A percentile compares a stretch with the other conserved stretches of the same genome.
Evolutionary conservation across 148 eudicot species (phyloP).

Genomic region (Silene latifolia): DNA sequence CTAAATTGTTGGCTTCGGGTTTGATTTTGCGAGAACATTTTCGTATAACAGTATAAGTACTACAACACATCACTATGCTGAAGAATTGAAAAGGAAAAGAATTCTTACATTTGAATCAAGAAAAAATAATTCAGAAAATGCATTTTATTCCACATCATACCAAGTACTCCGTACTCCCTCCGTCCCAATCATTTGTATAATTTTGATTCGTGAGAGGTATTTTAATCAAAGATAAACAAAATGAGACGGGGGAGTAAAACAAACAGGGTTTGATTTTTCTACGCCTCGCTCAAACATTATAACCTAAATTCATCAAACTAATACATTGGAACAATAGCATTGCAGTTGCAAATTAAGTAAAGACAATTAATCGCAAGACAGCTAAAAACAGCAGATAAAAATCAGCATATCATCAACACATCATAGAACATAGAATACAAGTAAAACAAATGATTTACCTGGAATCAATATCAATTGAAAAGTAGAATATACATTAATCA

Average conservation of each 20-base stretch:
- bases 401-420: neutral
- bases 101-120: neutral
- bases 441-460: neutral
- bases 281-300: neutral
- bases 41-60: neutral
- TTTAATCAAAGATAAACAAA: too few species aligned
- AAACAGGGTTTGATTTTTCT: neutral
- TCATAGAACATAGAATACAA: neutral
- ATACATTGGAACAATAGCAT: neutral
- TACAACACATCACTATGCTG: neutral
- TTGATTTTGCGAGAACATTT: neutral
- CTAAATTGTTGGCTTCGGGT: neutral
- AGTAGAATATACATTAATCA: neutral
- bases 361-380: too few species aligned
- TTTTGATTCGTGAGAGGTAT: too few species aligned
- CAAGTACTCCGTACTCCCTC: neutral
- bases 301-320: neutral
- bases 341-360: neutral
- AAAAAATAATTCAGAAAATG: too few species aligned
- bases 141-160: neutral
- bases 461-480: neutral
- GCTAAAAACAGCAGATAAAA: neutral
- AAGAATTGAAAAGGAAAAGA: neutral
- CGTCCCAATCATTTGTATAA: too few species aligned
- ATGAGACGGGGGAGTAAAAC: too few species aligned